Evolutionary conservation across 495 filamentous ascomycete species (phyloP).

Genomic region (Neurospora terricola): DNA sequence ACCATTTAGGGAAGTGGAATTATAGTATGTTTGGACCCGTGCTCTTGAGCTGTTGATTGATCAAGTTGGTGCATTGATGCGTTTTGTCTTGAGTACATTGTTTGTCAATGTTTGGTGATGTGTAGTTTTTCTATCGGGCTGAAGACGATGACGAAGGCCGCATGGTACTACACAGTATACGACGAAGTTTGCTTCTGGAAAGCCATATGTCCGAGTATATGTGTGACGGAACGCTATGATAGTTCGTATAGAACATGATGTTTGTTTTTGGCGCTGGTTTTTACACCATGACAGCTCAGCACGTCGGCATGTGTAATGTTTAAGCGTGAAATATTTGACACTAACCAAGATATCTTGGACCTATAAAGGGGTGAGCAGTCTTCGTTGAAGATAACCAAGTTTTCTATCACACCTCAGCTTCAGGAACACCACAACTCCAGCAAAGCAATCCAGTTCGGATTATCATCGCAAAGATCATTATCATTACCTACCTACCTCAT

Average conservation of each 20-base stretch:
- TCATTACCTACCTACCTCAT: not conserved
- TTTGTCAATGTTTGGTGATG: not conserved
- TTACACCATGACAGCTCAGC: no score
- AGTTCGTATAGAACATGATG: not conserved
- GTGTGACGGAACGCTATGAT: not conserved
- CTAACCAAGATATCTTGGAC: not conserved
- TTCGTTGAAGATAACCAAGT: not conserved
- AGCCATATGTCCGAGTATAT: not conserved
- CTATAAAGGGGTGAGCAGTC: not conserved
- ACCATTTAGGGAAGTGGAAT: no score
- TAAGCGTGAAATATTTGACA: no score
- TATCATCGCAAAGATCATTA: not conserved
- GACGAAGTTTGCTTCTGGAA: not conserved
- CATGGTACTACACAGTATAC: no score
- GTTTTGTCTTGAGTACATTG: not conserved
- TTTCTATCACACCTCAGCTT: not conserved
- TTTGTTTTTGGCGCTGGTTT: not conserved
- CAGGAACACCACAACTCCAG: not conserved
- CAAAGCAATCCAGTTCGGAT: not conserved
- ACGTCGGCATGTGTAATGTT: no score
- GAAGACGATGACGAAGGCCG: not conserved
- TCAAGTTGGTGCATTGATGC: no score
- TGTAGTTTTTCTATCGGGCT: not conserved
- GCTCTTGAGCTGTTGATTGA: no score
- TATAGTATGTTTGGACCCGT: no score